Evolutionary conservation across 2,329 filamentous ascomycete genomes (phyloP), one percentile per base, ranked within the genome.

Genomic region (Lecanicillium sp.): DNA sequence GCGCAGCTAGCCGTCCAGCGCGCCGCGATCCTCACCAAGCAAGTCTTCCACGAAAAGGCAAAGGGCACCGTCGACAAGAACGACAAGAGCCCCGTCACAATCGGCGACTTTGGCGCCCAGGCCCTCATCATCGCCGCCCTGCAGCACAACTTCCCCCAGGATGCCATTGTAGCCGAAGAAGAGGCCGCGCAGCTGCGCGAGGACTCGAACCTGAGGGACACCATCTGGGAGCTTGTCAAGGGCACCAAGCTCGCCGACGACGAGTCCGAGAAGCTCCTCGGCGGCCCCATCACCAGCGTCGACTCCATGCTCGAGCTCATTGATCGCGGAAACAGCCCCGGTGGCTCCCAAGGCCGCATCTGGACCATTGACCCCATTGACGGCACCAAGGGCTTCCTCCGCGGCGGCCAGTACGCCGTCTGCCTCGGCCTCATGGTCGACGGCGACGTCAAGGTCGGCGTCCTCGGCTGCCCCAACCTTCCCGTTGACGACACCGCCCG

Each of bases 281-380:
- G 92, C 20, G 85, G 85, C 18, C 82, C 85, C 8, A 68, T 79
- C 22, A 68, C 73, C 54, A 75, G 68, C 50, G 74, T 78, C 42
- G 79, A 86, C 42, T 67, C 70, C 29, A 80, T 85, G 79, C 59
- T 84, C 44, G 68, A 76, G 47, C 64, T 80, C 29, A 79, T 86
- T 48, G 82, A 85, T 64, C 61, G 63, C 44, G 82, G 82, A 30
- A 75, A 75, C 56, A 85, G 80, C 62, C 64, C 74, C 41, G 87
- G 87, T 43, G 87, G 87, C 19, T 60, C 65, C 44, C 72, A 68
- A 48, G 88, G 87, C 45, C 74, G 92, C 49, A 86, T 96, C 60
- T 98, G 92, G 92, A 85, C 90, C 29, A 80, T 98, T 41, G 92
- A 98, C 62, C 92, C 92, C 43, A 95, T 98, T 46, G 92, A 98